Percentiles rank a stretch among this genome's conserved stretches.
Conservation (phyloP, 2,329 filamentous ascomycete genomes). For the Sarocladium brachiariae region DNA sequence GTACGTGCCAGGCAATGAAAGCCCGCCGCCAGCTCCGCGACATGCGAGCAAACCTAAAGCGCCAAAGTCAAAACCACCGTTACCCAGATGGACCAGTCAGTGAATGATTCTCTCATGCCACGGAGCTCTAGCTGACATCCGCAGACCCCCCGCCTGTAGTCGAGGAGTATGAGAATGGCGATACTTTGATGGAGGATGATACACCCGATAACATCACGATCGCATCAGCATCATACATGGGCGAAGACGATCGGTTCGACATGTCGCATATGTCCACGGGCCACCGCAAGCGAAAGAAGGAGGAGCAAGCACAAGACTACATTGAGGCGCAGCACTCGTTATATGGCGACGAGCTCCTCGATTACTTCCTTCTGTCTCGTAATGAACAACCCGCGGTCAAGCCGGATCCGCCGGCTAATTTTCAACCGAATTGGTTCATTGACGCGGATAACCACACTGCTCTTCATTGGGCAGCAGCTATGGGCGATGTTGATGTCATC, state of each 20-base stretch:
- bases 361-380: slow-evolving; percentile 89
- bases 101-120: background rate
- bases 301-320: slow-evolving; percentile 48
- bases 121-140: slow-evolving; percentile 12
- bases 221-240: slow-evolving; percentile 77
- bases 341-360: slow-evolving; percentile 87
- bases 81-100: slow-evolving; percentile 49
- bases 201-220: slow-evolving; percentile 79
- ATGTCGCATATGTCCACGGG: slow-evolving; percentile 56
- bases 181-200: slow-evolving; percentile 63
- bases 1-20: slow-evolving; percentile 75
- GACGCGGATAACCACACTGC: slow-evolving; percentile 90
- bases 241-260: slow-evolving; percentile 73
- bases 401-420: slow-evolving; percentile 76
- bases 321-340: slow-evolving; percentile 80
- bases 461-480: slow-evolving; percentile 93
- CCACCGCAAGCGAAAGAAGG: slow-evolving; percentile 70
- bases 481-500: slow-evolving; percentile 92
- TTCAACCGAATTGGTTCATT: slow-evolving; percentile 86
- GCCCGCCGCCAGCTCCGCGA: slow-evolving; percentile 87
- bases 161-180: slow-evolving; percentile 61
- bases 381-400: slow-evolving; percentile 65
- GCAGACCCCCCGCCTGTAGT: slow-evolving; percentile 19
- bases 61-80: slow-evolving; percentile 45
- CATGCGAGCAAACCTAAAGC: slow-evolving; percentile 83